Evolutionary conservation across 1,139 yeast species (phyloP), one percentile per base, ranked within the genome.

Genomic region (Suhomyces guaymorum): DNA sequence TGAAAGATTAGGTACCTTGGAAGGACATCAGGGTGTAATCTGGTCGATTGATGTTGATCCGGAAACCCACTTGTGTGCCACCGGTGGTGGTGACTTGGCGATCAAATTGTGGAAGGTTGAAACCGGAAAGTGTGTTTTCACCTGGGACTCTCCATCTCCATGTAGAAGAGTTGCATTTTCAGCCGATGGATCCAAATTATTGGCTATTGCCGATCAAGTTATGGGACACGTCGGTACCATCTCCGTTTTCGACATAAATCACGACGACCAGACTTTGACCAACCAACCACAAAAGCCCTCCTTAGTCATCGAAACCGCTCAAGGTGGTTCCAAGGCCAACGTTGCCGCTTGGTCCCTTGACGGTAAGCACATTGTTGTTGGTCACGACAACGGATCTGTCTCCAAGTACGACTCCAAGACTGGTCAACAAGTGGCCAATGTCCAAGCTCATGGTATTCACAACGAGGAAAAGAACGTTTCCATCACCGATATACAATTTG

Each of bases 1-100:
- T 52, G 98, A 94, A 67, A 80, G 98, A 64, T 67, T 94, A 43
- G 99, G 98, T 34, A 92, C 99, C 40, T 78, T 88, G 49, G 80
- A 78, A 43, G 76, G 76, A 30, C 98, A 92, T 61, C 75, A 75
- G 46, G 98, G 98, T 80, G 87, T 97, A 43, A 83, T 92, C 55
- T 89, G 95, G 95, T 82, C 96, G 25, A 83, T 92, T 46, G 97
- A 92, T 57, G 84, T 89, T 35, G 95, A 87, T 59, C 70, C 75
- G 30, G 72, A 73, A 55, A 66, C 94, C 15, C 70, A 73, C 27
- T 75, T 78, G 46, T 81, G 88, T 50, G 80, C 82, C 39, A 90
- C 98, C 4, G 97, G 96, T 25, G 81, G 95, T 47, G 96, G 96
- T 40, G 99, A 92, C 59, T 80, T 84, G 61, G 74, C 86, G 36